Evolutionary conservation across 75 land plant genomes (phyloP).

Genomic region (Ceratopteris richardii): DNA sequence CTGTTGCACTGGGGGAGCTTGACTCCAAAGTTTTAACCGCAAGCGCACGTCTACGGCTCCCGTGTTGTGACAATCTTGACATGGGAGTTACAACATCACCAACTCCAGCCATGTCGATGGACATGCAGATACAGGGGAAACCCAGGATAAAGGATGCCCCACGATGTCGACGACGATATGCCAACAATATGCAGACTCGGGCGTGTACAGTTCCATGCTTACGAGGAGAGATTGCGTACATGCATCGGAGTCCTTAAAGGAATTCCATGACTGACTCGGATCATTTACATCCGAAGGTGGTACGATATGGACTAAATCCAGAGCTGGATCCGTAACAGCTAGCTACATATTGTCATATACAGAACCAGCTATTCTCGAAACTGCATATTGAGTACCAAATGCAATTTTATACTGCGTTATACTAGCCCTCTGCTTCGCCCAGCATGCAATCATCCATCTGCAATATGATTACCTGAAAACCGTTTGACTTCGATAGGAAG

Average conservation of each 20-base stretch:
- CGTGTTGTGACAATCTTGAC: neutral
- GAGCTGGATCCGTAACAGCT: neutral
- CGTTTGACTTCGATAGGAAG: too few species aligned
- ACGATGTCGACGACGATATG: neutral
- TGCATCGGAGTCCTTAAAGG: slow-evolving; percentile 3
- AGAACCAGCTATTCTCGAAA: neutral
- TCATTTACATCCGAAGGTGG: neutral
- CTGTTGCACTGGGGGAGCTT: neutral
- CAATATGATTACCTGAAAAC: too few species aligned
- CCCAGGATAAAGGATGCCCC: neutral
- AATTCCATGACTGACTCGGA: neutral
- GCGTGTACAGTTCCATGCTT: slow-evolving; percentile 1
- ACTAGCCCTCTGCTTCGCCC: too few species aligned
- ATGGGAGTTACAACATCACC: neutral
- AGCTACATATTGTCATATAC: neutral
- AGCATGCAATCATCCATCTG: neutral
- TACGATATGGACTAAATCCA: neutral
- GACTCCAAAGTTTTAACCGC: neutral
- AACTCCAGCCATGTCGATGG: too few species aligned
- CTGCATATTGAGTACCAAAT: too few species aligned
- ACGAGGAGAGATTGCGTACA: neutral
- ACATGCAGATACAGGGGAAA: too few species aligned
- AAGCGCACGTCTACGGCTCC: neutral
- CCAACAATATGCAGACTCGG: neutral
- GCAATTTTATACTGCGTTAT: too few species aligned